These are phyloP conservation scores for Thielaviopsis euricoi DNA, from an alignment of 2,329 filamentous ascomycete species.

Conservation along the genomic window DNA sequence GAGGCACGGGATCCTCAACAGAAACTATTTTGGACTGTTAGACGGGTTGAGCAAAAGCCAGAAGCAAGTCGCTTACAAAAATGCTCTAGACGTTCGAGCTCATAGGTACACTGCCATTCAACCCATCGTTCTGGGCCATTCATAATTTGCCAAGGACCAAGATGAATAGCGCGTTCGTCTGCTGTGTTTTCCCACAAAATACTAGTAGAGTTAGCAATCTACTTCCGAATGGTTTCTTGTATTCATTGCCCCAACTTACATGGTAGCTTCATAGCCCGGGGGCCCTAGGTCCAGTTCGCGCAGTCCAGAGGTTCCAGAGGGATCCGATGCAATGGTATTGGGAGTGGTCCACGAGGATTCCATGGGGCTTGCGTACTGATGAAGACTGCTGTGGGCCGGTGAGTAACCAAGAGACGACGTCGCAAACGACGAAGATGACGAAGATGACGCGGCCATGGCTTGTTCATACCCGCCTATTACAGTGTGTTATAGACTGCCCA, in stretches of 20 bases:
- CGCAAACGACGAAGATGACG: slow-evolving; percentile 31
- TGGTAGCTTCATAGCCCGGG: slow-evolving; percentile 36
- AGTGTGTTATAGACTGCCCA: not conserved
- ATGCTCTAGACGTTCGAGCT: slow-evolving; percentile 34
- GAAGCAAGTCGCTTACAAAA: slow-evolving; percentile 23
- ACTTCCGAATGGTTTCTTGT: not conserved
- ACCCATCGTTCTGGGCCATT: slow-evolving; percentile 30
- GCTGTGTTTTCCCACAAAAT: slow-evolving; percentile 33
- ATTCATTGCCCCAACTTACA: slow-evolving; percentile 26
- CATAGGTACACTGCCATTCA: slow-evolving; percentile 37
- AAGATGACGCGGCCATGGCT: slow-evolving; percentile 25
- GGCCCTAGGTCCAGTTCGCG: slow-evolving; percentile 33
- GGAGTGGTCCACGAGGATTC: slow-evolving; percentile 29
- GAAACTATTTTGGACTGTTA: not conserved
- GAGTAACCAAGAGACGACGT: slow-evolving; percentile 28
- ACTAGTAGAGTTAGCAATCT: slow-evolving; percentile 17
- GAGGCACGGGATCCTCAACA: slow-evolving; percentile 28
- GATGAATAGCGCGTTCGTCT: slow-evolving; percentile 32
- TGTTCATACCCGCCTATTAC: not conserved
- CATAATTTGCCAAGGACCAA: slow-evolving; percentile 36
- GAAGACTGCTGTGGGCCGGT: slow-evolving; percentile 23
- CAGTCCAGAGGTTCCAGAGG: slow-evolving; percentile 23
- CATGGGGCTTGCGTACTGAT: slow-evolving; percentile 24
- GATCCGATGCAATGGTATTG: slow-evolving; percentile 19
- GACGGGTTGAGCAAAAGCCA: not conserved